phyloP scores from a whole-genome alignment of 148 eudicot genomes.

The Vaccinium myrtillus region DNA sequence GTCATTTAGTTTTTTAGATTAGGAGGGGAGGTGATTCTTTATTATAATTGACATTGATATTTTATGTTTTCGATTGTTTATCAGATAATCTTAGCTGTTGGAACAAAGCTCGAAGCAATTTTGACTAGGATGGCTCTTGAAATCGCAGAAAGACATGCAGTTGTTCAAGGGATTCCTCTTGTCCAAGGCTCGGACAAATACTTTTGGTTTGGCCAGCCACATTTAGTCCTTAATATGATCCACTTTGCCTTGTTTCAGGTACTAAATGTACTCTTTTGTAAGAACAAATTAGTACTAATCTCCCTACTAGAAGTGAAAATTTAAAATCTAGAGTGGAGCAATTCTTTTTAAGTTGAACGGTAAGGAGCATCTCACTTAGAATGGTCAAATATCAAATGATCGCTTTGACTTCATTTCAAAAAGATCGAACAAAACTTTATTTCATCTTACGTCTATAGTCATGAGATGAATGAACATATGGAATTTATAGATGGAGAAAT shows the following conservation, averaged over 20 bases:
- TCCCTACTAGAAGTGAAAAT: too few species aligned
- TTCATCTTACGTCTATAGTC: neutral
- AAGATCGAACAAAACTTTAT: too few species aligned
- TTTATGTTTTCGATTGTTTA: neutral
- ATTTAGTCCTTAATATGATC: constrained; percentile 66
- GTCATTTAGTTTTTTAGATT: too few species aligned
- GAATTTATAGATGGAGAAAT: neutral
- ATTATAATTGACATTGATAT: neutral
- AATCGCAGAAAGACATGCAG: constrained; percentile 77
- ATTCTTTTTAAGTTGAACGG: too few species aligned
- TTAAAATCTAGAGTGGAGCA: too few species aligned
- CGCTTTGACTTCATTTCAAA: too few species aligned
- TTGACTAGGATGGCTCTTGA: constrained; percentile 83
- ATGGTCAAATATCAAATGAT: too few species aligned
- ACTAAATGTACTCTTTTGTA: neutral
- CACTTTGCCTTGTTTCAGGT: constrained; percentile 89
- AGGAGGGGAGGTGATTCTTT: neutral
- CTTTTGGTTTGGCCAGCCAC: constrained; percentile 87
- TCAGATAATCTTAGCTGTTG: constrained; percentile 81
- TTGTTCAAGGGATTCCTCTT: constrained; percentile 87
- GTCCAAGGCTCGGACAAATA: constrained; percentile 82
- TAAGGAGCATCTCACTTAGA: too few species aligned
- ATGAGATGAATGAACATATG: neutral
- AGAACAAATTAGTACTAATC: neutral
- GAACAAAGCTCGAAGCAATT: constrained; percentile 87